phyloP scores from a whole-genome alignment of 2,329 filamentous ascomycete genomes.

The Fusarium sublunatum region DNA sequence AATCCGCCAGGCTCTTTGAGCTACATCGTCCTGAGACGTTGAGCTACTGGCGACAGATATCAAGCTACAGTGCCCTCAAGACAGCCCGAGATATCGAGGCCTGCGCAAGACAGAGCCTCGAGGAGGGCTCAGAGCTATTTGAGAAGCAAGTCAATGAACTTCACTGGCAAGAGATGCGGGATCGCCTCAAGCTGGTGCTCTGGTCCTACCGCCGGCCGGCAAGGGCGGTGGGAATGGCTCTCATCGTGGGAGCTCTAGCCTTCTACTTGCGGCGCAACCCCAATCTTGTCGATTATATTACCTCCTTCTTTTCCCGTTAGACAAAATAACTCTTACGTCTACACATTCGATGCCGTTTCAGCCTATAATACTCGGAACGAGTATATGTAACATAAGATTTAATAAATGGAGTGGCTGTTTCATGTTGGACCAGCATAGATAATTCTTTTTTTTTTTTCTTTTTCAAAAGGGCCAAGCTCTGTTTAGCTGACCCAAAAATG shows the following conservation, averaged over 20 bases:
- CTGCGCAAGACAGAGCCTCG: conserved; percentile 66
- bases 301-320: conserved; percentile 44
- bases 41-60: conserved; percentile 77
- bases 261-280: conserved; percentile 71
- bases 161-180: conserved; percentile 67
- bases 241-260: conserved; percentile 75
- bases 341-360: background rate
- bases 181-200: conserved; percentile 52
- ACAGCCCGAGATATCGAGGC: conserved; percentile 71
- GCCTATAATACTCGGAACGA: background rate
- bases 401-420: conserved; percentile 3
- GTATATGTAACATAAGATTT: conserved; percentile 17
- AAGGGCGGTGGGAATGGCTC: conserved; percentile 69
- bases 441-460: conserved; percentile 9
- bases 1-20: conserved; percentile 72
- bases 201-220: conserved; percentile 75
- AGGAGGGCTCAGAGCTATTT: conserved; percentile 76
- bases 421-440: conserved; percentile 18
- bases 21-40: conserved; percentile 78
- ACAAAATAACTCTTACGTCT: background rate
- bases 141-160: conserved; percentile 78
- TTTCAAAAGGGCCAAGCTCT: conserved; percentile 20
- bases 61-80: conserved; percentile 83
- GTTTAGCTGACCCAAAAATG: conserved; percentile 25
- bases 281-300: conserved; percentile 43